These are phyloP conservation scores for Leccinum angustisporum DNA, from an alignment of 1,284 basidiomycete species.

Conservation along the genomic window DNA sequence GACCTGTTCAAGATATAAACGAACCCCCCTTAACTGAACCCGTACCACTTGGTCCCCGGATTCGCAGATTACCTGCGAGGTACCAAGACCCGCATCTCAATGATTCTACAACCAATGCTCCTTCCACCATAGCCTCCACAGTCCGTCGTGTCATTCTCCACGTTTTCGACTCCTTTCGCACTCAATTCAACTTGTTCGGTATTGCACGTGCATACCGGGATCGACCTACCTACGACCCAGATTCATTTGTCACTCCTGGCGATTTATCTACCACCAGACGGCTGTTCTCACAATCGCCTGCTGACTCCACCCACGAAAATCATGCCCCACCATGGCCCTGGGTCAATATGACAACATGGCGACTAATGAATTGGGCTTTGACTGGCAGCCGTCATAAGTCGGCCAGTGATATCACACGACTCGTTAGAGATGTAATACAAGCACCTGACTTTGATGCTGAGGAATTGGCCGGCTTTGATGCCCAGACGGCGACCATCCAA, in stretches of 20 bases:
- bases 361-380: constrained; percentile 1
- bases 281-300: not conserved
- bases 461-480: constrained; percentile 1
- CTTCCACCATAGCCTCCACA: not conserved
- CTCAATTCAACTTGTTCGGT: constrained; percentile 17
- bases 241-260: constrained; percentile 3
- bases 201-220: constrained; percentile 20
- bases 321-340: constrained; percentile 3
- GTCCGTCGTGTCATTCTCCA: not conserved
- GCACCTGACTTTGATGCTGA: not conserved
- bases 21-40: not conserved
- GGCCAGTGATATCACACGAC: not conserved
- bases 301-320: not conserved
- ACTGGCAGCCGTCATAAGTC: not conserved
- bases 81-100: not conserved
- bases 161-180: constrained; percentile 8
- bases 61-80: not conserved
- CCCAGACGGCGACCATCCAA: not conserved
- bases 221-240: constrained; percentile 27
- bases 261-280: not conserved
- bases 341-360: constrained; percentile 5
- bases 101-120: not conserved
- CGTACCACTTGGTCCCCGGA: not conserved
- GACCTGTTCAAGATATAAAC: too few species aligned
- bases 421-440: not conserved